Evolutionary conservation across 2,329 filamentous ascomycete genomes (phyloP).

Genomic region (Neoascochyta sp.): DNA sequence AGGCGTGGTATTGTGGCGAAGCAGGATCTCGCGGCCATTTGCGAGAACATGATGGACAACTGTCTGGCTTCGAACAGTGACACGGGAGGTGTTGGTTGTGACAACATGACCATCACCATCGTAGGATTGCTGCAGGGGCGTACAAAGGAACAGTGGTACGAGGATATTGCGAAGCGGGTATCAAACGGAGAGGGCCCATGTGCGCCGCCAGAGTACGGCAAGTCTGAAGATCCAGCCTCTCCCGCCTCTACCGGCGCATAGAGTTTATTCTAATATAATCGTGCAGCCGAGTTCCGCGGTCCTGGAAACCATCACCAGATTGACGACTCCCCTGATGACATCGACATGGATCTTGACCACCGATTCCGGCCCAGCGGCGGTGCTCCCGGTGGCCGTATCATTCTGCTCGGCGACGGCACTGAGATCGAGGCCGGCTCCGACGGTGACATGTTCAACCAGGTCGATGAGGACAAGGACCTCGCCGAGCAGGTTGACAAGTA

Average conservation of each 20-base stretch:
- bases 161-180: conserved; percentile 88
- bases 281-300: conserved; percentile 50
- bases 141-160: conserved; percentile 97
- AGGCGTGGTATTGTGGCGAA: conserved; percentile 93
- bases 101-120: conserved; percentile 99
- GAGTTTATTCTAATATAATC: conserved; percentile 36
- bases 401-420: conserved; percentile 91
- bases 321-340: conserved; percentile 55
- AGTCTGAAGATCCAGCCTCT: conserved; percentile 52
- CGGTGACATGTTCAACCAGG: conserved; percentile 89
- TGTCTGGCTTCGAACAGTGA: conserved; percentile 97
- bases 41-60: conserved; percentile 99
- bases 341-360: conserved; percentile 70
- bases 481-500: conserved; percentile 76
- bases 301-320: conserved; percentile 50
- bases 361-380: conserved; percentile 65
- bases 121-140: conserved; percentile 86
- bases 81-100: conserved; percentile 94
- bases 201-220: conserved; percentile 99
- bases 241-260: conserved; percentile 34
- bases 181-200: conserved; percentile 96
- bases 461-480: conserved; percentile 80
- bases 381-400: conserved; percentile 70
- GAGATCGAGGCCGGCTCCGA: conserved; percentile 86
- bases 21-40: conserved; percentile 91